These are phyloP conservation scores for Penicillium palitans DNA, from an alignment of 2,329 filamentous ascomycete species.

Conservation along the genomic window DNA sequence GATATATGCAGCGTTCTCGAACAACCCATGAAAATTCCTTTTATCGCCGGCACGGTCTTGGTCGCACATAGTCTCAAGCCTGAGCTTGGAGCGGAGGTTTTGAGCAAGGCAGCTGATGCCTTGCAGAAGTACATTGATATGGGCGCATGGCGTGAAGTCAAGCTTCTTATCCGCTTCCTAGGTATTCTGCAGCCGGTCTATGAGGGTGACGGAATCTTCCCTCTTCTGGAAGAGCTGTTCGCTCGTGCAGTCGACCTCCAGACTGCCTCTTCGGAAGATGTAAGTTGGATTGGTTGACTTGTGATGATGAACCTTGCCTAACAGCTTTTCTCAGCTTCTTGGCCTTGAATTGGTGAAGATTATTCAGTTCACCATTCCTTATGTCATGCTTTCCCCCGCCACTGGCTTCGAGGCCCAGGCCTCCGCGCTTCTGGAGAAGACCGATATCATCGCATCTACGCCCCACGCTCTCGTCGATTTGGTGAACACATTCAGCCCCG, in stretches of 20 bases:
- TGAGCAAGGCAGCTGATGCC: conserved; percentile 61
- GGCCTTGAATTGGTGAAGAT: conserved; percentile 91
- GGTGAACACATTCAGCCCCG: conserved; percentile 75
- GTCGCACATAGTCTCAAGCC: conserved; percentile 75
- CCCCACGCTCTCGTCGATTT: conserved; percentile 80
- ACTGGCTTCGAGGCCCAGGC: conserved; percentile 71
- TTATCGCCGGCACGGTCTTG: conserved; percentile 79
- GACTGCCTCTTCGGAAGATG: conserved; percentile 89
- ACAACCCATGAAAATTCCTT: conserved; percentile 97
- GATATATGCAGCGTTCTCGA: conserved; percentile 62
- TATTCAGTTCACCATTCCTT: conserved; percentile 91
- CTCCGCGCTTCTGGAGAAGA: conserved; percentile 81
- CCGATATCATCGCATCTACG: conserved; percentile 88
- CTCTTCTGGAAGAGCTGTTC: conserved; percentile 86
- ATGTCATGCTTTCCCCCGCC: conserved; percentile 74
- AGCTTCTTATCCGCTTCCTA: conserved; percentile 84
- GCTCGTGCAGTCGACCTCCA: conserved; percentile 87
- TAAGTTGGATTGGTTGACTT: conserved; percentile 49
- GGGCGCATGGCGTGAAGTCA: conserved; percentile 87
- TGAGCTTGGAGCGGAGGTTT: conserved; percentile 70
- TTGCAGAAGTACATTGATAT: conserved; percentile 67
- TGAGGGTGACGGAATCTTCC: conserved; percentile 81
- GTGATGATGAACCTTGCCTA: conserved; percentile 8
- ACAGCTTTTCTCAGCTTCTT: conserved; percentile 50
- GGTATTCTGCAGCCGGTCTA: conserved; percentile 80